Conservation (phyloP, 352 stramenopile genomes). For the Pythium chondricola region DNA sequence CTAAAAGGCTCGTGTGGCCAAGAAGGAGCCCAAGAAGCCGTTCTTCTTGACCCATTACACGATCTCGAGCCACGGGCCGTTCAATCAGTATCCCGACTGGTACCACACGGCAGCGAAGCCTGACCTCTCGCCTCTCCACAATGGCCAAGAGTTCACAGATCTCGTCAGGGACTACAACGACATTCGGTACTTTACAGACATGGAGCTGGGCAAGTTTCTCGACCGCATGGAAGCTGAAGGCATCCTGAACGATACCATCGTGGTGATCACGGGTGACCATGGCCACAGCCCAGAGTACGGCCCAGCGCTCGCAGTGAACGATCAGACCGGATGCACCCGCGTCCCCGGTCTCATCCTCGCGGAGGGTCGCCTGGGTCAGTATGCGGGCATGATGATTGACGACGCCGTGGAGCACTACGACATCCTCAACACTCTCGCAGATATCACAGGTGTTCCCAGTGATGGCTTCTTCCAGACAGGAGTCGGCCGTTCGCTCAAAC, state of each 20-base stretch:
- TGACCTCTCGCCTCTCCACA: slow-evolving; percentile 27
- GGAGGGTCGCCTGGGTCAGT: slow-evolving; percentile 10
- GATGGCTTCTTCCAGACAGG: slow-evolving; percentile 13
- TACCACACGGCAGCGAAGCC: slow-evolving; percentile 24
- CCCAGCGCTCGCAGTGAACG: slow-evolving; percentile 2
- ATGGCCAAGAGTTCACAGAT: slow-evolving; percentile 15
- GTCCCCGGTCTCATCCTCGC: slow-evolving; percentile 15
- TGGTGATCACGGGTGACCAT: slow-evolving; percentile 49
- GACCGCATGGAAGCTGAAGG: slow-evolving; percentile 35
- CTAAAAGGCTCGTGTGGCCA: slow-evolving; percentile 19
- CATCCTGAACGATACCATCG: slow-evolving; percentile 45
- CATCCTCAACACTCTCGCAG: slow-evolving; percentile 16
- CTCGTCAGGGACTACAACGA: slow-evolving; percentile 34
- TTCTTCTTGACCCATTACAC: slow-evolving; percentile 59
- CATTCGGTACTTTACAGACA: slow-evolving; percentile 44
- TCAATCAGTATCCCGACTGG: slow-evolving; percentile 28
- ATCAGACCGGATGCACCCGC: slow-evolving; percentile 26
- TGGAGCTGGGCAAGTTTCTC: slow-evolving; percentile 43
- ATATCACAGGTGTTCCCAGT: slow-evolving; percentile 13
- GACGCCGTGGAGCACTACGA: slow-evolving; percentile 12
- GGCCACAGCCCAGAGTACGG: slow-evolving; percentile 36
- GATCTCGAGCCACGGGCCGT: slow-evolving; percentile 49
- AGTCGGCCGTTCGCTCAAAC: slow-evolving; percentile 28
- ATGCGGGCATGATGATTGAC: slow-evolving; percentile 8
- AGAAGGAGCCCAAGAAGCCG: slow-evolving; percentile 30